Evolutionary conservation across 2,329 filamentous ascomycete genomes (phyloP).

Genomic region (Chaetomium sp.): DNA sequence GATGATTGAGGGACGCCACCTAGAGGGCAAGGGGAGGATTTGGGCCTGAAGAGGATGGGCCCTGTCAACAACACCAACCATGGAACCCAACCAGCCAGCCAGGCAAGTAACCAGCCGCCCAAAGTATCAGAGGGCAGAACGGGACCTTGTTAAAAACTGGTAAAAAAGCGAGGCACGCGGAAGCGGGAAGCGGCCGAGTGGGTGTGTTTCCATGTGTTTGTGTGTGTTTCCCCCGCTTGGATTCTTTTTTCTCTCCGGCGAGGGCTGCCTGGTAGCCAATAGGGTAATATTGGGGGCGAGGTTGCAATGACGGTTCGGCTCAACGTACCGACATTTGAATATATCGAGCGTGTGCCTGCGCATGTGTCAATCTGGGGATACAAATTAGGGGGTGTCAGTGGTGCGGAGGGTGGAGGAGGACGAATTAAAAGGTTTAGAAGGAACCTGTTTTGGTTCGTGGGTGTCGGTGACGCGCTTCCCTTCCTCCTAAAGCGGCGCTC

Average conservation of each 20-base stretch:
- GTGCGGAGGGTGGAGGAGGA: background rate
- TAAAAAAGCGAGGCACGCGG: conserved; percentile 5
- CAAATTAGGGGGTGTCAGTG: background rate
- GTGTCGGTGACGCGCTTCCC: background rate
- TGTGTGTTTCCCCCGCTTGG: conserved; percentile 10
- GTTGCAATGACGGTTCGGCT: conserved; percentile 26
- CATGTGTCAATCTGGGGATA: conserved; percentile 20
- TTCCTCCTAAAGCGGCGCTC: background rate
- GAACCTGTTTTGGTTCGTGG: background rate
- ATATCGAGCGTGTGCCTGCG: background rate
- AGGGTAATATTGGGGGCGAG: conserved; percentile 32
- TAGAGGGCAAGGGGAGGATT: conserved; percentile 6
- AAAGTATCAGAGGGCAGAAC: background rate
- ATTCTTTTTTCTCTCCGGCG: conserved; percentile 17
- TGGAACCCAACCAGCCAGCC: background rate
- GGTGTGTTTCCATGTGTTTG: background rate
- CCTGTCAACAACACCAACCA: conserved; percentile 10
- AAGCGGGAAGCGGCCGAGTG: conserved; percentile 2
- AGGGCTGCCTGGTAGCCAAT: conserved; percentile 33
- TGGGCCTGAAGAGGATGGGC: too few relatives aligned
- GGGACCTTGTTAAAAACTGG: conserved; percentile 3
- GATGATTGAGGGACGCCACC: conserved; percentile 25
- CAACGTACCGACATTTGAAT: conserved; percentile 27
- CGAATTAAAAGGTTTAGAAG: background rate
- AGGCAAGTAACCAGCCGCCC: background rate